Evolutionary conservation across 495 filamentous ascomycete species (phyloP), one percentile per base, ranked within the genome.

Genomic region (Rusavskia elegans): DNA sequence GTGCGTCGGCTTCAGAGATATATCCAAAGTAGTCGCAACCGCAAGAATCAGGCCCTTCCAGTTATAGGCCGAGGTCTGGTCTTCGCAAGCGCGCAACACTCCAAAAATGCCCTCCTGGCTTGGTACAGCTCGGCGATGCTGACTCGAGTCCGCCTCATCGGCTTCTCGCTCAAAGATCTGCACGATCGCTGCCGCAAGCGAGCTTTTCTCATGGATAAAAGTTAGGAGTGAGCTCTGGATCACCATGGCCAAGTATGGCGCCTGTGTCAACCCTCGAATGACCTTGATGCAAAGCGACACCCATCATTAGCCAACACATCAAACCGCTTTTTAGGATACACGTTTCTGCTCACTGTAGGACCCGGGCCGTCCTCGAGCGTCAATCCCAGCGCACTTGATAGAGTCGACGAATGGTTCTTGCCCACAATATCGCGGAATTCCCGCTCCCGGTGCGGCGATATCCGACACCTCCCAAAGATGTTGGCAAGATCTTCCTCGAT

Each of bases 401-500:
- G 13, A 5, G 32, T 35, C 3, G 9, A 35, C 13, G 32, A 50
- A 19, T 50, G 10, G 32, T 17, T 36, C 29, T 27, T 27, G 25
- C 25, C 25, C 25, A 27, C 25, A 3, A 27, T 6, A 3, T 27
- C 25, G 25, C 25, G 25, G 25, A 27, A 27, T 4, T 27, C 25
- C 25, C 25, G 25, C 25, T 27, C 25, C 25, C 25, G 25, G 7
- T 27, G 25, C 25, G 25, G 25, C 2, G 49, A 40, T 23, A 53
- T 53, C 19, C 20, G 16, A 37, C 50, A 29, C 25, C 54, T 23
- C 23, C 54, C 54, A 49, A 56, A 53, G 50, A 56, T 41, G 25
- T 52, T 37, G 44, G 51, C 51, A 17, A 57, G 51, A 44, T 57
- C 55, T 25, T 49, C 51, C 45, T 57, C 51, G 21, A 53, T 41